Percentiles rank a stretch among this genome's conserved stretches.
Conservation (phyloP, 495 filamentous ascomycete genomes). For the Hamigera avellanea region DNA sequence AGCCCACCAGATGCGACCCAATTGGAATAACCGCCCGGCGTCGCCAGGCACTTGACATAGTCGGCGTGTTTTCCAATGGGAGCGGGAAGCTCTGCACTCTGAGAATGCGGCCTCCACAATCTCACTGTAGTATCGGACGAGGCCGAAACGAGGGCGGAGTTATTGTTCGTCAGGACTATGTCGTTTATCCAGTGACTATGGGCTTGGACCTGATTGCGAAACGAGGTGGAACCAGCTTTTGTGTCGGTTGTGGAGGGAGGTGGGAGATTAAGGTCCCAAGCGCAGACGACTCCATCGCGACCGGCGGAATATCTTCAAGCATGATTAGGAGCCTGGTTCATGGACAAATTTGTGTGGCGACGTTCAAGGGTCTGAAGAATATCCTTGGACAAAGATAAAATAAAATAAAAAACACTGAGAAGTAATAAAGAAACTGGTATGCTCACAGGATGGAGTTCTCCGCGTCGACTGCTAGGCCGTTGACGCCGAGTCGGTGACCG, state of each 20-base stretch:
- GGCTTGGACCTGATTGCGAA: constrained; percentile 85
- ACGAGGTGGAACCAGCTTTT: constrained; percentile 42
- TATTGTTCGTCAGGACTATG: constrained; percentile 72
- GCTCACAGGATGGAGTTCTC: constrained; percentile 79
- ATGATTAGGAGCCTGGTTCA: constrained; percentile 11
- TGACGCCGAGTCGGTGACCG: constrained; percentile 88
- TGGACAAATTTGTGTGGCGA: constrained; percentile 5
- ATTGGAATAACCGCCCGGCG: constrained; percentile 53
- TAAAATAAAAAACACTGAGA: not conserved
- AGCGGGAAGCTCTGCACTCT: constrained; percentile 52
- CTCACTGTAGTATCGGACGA: constrained; percentile 94
- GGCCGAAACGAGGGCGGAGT: constrained; percentile 79
- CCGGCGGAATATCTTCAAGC: constrained; percentile 77
- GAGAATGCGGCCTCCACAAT: constrained; percentile 80
- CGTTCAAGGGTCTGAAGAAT: not conserved
- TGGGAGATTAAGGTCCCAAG: constrained; percentile 71
- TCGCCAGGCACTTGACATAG: constrained; percentile 90
- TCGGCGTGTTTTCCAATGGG: constrained; percentile 89
- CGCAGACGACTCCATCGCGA: constrained; percentile 89
- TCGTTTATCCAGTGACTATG: constrained; percentile 99
- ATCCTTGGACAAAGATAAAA: not conserved
- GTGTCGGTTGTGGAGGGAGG: constrained; percentile 20
- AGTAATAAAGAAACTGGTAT: not conserved
- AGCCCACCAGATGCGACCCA: constrained; percentile 97
- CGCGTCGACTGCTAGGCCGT: constrained; percentile 79